Percentiles rank a stretch among this genome's conserved stretches.
phyloP scores from a whole-genome alignment of 2,329 filamentous ascomycete genomes.

The Penicillium sp. region DNA sequence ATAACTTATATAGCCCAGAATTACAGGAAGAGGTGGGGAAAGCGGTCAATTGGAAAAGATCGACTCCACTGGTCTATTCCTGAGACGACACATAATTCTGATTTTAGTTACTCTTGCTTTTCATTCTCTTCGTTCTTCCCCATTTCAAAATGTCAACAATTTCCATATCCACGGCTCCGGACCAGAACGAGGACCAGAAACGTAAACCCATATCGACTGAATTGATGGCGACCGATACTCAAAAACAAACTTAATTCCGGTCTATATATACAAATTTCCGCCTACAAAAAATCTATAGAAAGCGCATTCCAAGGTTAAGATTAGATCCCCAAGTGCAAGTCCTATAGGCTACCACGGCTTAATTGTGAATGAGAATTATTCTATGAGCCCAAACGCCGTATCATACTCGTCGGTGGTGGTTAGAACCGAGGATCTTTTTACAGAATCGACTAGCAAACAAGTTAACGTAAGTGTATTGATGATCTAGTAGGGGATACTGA shows the following conservation, averaged over 20 bases:
- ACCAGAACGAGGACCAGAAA: background rate
- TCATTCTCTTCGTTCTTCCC: background rate
- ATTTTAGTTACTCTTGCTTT: too few species aligned
- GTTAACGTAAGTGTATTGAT: background rate
- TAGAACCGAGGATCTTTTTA: background rate
- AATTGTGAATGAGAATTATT: too few species aligned
- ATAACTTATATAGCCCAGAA: too few species aligned
- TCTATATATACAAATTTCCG: too few species aligned
- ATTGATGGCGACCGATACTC: background rate
- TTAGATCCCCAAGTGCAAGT: too few species aligned
- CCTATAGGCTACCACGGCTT: background rate
- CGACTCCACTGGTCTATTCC: too few species aligned
- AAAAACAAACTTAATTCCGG: background rate
- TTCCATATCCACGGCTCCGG: background rate
- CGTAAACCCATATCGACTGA: background rate
- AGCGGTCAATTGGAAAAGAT: background rate
- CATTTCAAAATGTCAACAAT: background rate
- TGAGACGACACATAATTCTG: too few species aligned
- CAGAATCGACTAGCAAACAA: background rate
- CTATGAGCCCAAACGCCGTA: background rate
- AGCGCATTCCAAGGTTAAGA: background rate
- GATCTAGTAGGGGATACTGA: background rate
- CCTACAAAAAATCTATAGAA: background rate
- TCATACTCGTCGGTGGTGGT: too few species aligned
- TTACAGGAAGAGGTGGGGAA: too few species aligned